Evolutionary conservation across 176 grass and related monocot species (phyloP).

Genomic region (Puya raimondii): DNA sequence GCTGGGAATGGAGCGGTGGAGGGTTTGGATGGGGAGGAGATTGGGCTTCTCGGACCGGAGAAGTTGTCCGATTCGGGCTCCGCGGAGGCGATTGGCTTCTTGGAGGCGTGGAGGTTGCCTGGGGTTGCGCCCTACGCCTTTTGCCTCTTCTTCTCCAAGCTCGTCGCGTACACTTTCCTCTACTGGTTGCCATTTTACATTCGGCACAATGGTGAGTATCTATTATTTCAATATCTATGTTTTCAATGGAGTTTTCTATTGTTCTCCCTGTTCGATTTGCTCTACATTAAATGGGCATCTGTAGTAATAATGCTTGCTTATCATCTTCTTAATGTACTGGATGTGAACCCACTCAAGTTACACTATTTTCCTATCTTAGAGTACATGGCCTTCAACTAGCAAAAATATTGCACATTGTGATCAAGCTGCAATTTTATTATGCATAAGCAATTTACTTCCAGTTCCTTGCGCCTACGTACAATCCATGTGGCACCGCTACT

Average conservation of each 20-base stretch:
- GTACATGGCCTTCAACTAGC: too few species aligned
- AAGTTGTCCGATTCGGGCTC: conserved; percentile 25
- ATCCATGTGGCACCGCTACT: too few species aligned
- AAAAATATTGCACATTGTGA: too few species aligned
- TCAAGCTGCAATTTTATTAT: too few species aligned
- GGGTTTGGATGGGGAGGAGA: conserved; percentile 47
- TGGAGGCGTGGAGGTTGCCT: conserved; percentile 87
- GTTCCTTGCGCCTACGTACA: too few species aligned
- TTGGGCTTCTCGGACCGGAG: conserved; percentile 27
- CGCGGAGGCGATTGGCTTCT: conserved; percentile 63
- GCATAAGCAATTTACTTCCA: too few species aligned
- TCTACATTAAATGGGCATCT: too few species aligned
- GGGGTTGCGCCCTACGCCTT: conserved; percentile 59
- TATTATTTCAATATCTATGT: neutral
- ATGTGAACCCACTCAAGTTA: too few species aligned
- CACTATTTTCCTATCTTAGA: too few species aligned
- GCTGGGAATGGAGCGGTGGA: conserved; percentile 36
- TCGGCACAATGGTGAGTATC: conserved; percentile 50
- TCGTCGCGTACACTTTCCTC: conserved; percentile 90
- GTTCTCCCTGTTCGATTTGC: too few species aligned
- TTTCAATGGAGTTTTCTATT: neutral
- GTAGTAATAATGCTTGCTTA: too few species aligned
- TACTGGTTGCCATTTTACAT: conserved; percentile 98
- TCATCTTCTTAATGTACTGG: too few species aligned
- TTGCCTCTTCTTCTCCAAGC: conserved; percentile 98